A percentile compares a stretch with the other conserved stretches of the same genome.
phyloP scores from a whole-genome alignment of 2,329 filamentous ascomycete species.

The Botrytis byssoidea region DNA sequence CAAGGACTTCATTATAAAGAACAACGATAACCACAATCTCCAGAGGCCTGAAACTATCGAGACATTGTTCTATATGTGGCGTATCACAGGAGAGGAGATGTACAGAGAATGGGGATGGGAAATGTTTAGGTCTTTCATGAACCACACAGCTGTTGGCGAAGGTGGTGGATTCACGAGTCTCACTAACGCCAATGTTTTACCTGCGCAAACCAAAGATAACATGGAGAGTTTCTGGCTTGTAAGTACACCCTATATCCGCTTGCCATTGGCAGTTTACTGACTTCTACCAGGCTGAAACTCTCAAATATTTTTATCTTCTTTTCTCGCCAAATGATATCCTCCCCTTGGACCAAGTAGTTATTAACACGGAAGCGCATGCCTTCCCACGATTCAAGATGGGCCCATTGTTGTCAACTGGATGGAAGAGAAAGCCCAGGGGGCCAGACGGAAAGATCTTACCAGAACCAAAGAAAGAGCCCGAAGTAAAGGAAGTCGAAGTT shows the following conservation, averaged over 20 bases:
- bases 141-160: slow-evolving; percentile 76
- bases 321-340: slow-evolving; percentile 83
- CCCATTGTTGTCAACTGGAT: slow-evolving; percentile 75
- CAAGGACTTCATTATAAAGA: slow-evolving; percentile 75
- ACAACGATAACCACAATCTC: slow-evolving; percentile 86
- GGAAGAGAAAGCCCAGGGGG: slow-evolving; percentile 66
- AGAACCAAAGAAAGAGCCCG: slow-evolving; percentile 27
- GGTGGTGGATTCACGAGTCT: slow-evolving; percentile 81
- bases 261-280: slow-evolving; percentile 23
- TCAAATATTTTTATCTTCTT: slow-evolving; percentile 96
- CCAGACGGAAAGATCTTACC: slow-evolving; percentile 38
- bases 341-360: slow-evolving; percentile 80
- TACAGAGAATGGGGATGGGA: slow-evolving; percentile 98
- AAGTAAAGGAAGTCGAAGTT: slow-evolving; percentile 23
- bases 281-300: slow-evolving; percentile 73
- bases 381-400: slow-evolving; percentile 84
- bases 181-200: slow-evolving; percentile 68
- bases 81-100: slow-evolving; percentile 83
- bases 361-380: slow-evolving; percentile 95
- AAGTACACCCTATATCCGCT: slow-evolving; percentile 41
- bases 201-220: slow-evolving; percentile 73
- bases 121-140: slow-evolving; percentile 91
- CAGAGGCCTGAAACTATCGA: slow-evolving; percentile 97
- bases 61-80: slow-evolving; percentile 96
- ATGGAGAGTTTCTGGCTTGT: slow-evolving; percentile 99